Conservation (phyloP, 2,329 filamentous ascomycete species). For the Diaporthe sp. region DNA sequence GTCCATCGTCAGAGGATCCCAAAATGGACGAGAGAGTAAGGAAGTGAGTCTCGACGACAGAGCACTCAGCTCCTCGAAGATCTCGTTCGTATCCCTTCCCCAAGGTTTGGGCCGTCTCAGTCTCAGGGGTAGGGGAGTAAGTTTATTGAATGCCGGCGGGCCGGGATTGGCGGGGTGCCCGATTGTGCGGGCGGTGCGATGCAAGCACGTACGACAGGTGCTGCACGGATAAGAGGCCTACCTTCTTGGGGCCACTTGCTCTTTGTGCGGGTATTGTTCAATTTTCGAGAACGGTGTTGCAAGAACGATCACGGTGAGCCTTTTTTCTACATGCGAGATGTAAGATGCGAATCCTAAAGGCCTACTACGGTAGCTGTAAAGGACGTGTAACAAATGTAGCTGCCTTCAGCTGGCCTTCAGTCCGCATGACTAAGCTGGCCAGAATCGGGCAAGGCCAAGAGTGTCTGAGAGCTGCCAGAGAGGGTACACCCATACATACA, state of each 20-base stretch:
- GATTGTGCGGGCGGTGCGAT: not conserved
- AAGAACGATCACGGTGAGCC: too few relatives aligned
- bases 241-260: too few relatives aligned
- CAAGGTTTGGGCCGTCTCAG: not conserved
- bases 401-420: not conserved
- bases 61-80: not conserved
- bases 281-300: not conserved
- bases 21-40: too few relatives aligned
- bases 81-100: not conserved
- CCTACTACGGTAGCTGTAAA: not conserved
- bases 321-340: not conserved
- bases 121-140: constrained; percentile 6
- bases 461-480: not conserved
- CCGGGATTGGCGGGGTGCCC: not conserved
- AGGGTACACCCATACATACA: not conserved
- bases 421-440: constrained; percentile 13
- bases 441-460: not conserved
- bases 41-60: not conserved
- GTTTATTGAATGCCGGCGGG: not conserved
- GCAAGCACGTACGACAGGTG: not conserved
- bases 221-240: not conserved
- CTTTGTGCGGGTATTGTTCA: not conserved
- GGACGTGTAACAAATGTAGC: not conserved
- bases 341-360: not conserved
- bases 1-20: not conserved